These are phyloP conservation scores for Boletus rufocinnamomeus DNA, from an alignment of 768 basidiomycete species.

Conservation along the genomic window DNA sequence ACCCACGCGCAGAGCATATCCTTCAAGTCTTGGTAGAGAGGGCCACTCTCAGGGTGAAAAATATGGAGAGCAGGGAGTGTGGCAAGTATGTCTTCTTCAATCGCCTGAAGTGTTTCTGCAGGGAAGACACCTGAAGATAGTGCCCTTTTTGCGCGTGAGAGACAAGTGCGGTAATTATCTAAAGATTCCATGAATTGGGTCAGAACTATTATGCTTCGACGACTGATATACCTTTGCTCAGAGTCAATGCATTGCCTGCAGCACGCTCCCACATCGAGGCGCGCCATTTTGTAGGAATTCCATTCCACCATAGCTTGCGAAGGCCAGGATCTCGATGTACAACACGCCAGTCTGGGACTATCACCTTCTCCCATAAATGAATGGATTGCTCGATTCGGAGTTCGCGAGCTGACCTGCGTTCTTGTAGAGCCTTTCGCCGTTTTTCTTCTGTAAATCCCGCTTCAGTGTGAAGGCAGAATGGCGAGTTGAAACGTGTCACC, in stretches of 20 bases:
- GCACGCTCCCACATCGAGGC: slow-evolving; percentile 82
- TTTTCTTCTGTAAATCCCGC: slow-evolving; percentile 58
- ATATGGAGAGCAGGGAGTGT: slow-evolving; percentile 81
- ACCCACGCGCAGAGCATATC: slow-evolving; percentile 89
- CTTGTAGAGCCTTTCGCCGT: slow-evolving; percentile 60
- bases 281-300: slow-evolving; percentile 81
- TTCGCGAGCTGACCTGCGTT: slow-evolving; percentile 65
- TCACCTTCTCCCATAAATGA: slow-evolving; percentile 73
- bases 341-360: slow-evolving; percentile 81
- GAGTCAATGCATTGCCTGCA: slow-evolving; percentile 79
- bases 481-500: slow-evolving; percentile 47
- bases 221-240: slow-evolving; percentile 67
- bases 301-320: slow-evolving; percentile 83
- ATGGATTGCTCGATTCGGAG: slow-evolving; percentile 69
- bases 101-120: slow-evolving; percentile 53
- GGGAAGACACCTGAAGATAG: slow-evolving; percentile 68
- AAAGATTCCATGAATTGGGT: slow-evolving; percentile 5
- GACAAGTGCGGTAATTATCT: slow-evolving; percentile 72
- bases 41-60: slow-evolving; percentile 74
- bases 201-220: slow-evolving; percentile 5
- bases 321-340: slow-evolving; percentile 66
- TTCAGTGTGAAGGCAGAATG: slow-evolving; percentile 6
- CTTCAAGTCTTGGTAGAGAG: slow-evolving; percentile 78
- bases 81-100: slow-evolving; percentile 73
- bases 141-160: slow-evolving; percentile 73